Percentiles rank a stretch among this genome's conserved stretches.
Evolutionary conservation across 2,329 filamentous ascomycete genomes (phyloP).

Genomic region (Penicillium decumbens): DNA sequence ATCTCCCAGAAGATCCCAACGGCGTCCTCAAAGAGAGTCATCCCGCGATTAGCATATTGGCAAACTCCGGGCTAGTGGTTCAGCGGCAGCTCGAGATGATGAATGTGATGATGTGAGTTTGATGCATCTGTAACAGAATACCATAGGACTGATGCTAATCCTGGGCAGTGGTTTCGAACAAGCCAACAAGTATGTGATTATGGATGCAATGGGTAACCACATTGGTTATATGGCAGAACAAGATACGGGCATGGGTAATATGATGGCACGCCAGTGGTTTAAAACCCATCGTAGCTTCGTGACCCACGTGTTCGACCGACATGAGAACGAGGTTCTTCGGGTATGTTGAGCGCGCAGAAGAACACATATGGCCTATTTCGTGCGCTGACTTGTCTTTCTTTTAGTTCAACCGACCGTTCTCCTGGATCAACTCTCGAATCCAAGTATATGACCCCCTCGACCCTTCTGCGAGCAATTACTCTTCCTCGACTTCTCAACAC

Average conservation of each 20-base stretch:
- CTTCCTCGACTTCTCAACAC: constrained; percentile 44
- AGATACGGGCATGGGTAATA: constrained; percentile 55
- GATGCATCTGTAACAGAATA: background rate
- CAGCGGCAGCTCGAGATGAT: constrained; percentile 62
- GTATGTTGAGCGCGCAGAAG: constrained; percentile 25
- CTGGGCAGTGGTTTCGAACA: constrained; percentile 56
- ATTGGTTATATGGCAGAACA: constrained; percentile 62
- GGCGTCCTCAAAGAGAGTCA: constrained; percentile 56
- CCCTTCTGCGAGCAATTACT: constrained; percentile 28
- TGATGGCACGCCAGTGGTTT: constrained; percentile 57
- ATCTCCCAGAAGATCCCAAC: constrained; percentile 58
- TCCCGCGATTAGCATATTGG: constrained; percentile 54
- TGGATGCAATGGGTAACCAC: constrained; percentile 60
- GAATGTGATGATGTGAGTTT: constrained; percentile 55
- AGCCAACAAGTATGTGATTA: constrained; percentile 62
- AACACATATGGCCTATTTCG: background rate
- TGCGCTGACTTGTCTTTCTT: constrained; percentile 7
- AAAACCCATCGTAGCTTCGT: constrained; percentile 61
- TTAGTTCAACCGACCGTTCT: constrained; percentile 59
- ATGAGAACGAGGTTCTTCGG: constrained; percentile 57
- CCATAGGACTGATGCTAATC: background rate
- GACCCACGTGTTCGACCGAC: constrained; percentile 59
- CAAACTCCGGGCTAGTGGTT: constrained; percentile 59
- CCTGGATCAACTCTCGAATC: constrained; percentile 59
- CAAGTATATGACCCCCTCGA: constrained; percentile 53